phyloP scores from a whole-genome alignment of 345 rosid genomes.

The Aquilaria sinensis region DNA sequence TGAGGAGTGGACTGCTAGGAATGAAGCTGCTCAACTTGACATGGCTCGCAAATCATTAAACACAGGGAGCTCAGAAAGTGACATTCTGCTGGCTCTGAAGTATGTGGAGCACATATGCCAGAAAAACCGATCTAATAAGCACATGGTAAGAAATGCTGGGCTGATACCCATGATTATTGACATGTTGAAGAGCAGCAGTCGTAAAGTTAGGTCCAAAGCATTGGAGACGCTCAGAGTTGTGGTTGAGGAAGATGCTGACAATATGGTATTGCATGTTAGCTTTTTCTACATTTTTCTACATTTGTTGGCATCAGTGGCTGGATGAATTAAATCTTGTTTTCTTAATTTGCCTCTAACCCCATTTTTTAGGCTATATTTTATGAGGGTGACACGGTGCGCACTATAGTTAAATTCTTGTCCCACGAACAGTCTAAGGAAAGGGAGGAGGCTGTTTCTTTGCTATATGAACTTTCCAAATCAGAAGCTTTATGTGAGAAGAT shows the following conservation, averaged over 20 bases:
- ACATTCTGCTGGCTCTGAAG: constrained; percentile 52
- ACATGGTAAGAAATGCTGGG: constrained; percentile 56
- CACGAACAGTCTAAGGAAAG: constrained; percentile 74
- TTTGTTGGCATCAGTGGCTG: not conserved
- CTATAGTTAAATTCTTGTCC: constrained; percentile 73
- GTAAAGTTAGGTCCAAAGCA: constrained; percentile 64
- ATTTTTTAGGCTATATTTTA: constrained; percentile 65
- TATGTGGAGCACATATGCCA: constrained; percentile 49
- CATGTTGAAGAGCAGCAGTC: constrained; percentile 71
- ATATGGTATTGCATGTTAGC: constrained; percentile 54
- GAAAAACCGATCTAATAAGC: constrained; percentile 47
- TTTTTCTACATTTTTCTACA: constrained; percentile 9
- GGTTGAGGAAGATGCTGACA: constrained; percentile 72
- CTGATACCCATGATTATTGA: constrained; percentile 71
- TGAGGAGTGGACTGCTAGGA: constrained; percentile 95
- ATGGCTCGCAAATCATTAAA: constrained; percentile 65
- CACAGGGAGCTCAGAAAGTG: constrained; percentile 52
- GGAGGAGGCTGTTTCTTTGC: constrained; percentile 80
- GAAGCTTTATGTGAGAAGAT: constrained; percentile 83
- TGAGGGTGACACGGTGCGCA: constrained; percentile 91
- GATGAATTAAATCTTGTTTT: constrained; percentile 2
- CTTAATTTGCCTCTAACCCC: not conserved
- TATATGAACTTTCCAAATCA: constrained; percentile 84
- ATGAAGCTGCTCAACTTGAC: constrained; percentile 81
- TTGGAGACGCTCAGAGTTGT: constrained; percentile 71